Conservation (phyloP, 768 basidiomycete genomes). For the Podaxis carcinomalis region DNA sequence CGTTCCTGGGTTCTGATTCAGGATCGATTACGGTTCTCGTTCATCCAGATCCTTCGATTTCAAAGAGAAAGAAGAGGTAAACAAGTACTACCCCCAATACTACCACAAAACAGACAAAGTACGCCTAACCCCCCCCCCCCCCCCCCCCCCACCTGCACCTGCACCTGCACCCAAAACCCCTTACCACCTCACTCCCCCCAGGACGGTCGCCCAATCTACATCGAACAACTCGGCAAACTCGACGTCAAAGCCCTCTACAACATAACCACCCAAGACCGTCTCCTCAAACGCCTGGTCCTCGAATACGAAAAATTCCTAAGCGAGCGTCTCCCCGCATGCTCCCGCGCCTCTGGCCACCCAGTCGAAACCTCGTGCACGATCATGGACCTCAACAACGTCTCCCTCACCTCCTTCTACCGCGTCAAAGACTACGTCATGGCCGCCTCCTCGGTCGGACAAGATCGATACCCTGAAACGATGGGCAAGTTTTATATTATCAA, state of each 20-base stretch:
- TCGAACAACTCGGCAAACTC: conserved; percentile 88
- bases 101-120: conserved; percentile 97
- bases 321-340: conserved; percentile 79
- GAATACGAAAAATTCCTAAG: conserved; percentile 91
- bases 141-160: neutral
- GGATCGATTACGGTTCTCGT: neutral
- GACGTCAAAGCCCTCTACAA: conserved; percentile 81
- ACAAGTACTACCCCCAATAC: conserved; percentile 93
- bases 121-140: conserved; percentile 9
- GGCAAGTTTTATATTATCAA: conserved; percentile 99
- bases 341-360: conserved; percentile 67
- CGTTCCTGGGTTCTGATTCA: neutral
- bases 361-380: conserved; percentile 98
- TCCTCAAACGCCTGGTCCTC: conserved; percentile 80
- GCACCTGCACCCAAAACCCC: neutral
- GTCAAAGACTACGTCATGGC: conserved; percentile 89
- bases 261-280: conserved; percentile 82
- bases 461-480: conserved; percentile 92
- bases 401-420: conserved; percentile 75
- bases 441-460: conserved; percentile 77
- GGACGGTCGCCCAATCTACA: conserved; percentile 95
- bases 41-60: conserved; percentile 74
- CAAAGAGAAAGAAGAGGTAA: conserved; percentile 74
- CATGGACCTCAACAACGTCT: conserved; percentile 77
- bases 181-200: conserved; percentile 20